Base-by-base conservation (phyloP, 2,329 filamentous ascomycete species). In the Penicillium sumatraense region DNA sequence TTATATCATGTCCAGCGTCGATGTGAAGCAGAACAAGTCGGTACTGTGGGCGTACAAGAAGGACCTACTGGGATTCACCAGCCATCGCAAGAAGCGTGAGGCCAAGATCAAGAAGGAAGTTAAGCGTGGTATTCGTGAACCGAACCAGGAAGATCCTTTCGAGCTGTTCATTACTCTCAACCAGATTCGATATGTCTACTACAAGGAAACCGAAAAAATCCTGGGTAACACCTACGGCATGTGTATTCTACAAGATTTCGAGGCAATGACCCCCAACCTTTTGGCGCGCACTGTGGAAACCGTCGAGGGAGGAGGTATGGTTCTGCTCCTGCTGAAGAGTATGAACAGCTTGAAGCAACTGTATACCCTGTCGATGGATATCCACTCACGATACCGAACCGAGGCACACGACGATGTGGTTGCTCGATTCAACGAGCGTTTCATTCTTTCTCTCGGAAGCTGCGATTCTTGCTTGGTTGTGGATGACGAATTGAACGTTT, bases 131-230 rank as follows among this genome's bases (percentile, higher is more conserved):
- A 91, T 93, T 63, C 86, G 96, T 70, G 95, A 99, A 75, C 86
- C 90, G 59, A 96, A 99, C 75, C 85, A 87, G 51, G 91, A 96
- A 72, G 95, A 99, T 72, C 90, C 95, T 0, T 99, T 99, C 80
- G 95, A 99, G 78, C 85, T 98, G 51, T 99, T 98, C 78, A 89
- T 98, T 67, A 95, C 92, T 55, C 87, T 96, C 54, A 90, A 98
- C 79, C 92, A 97, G 75, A 96, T 99, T 73, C 90, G 95, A 75
- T 99, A 99, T 84, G 91, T 95, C 54, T 99, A 96, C 83, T 99
- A 99, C 82, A 99, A 99, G 78, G 95, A 99, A 80, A 98, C 95
- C 24, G 95, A 99, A 70, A 98, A 97, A 82, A 97, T 99, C 70
- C 78, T 98, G 53, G 95, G 95, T 73, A 96, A 98, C 75, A 99